Base-by-base conservation (phyloP, 2,329 filamentous ascomycete species). In the Fusarium pininemorale region DNA sequence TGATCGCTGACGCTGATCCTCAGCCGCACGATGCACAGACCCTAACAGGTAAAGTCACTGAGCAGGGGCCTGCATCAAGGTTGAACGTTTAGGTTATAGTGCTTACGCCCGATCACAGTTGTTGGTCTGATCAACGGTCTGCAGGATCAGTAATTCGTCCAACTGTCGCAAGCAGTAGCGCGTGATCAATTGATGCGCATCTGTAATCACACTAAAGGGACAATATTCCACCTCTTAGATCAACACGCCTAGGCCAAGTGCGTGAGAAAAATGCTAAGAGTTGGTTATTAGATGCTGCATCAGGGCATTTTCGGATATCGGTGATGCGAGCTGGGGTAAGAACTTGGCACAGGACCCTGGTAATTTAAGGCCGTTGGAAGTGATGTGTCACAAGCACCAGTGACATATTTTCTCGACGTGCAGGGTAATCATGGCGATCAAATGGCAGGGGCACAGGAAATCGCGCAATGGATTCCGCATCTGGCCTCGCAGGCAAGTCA, bases 11-110 rank as follows among this genome's bases (percentile, higher is more conserved):
- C 22, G n/a, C 39, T 44, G 63, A 42, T 32, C 38, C 63, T 68
- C 63, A 68, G 66, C 66, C 66, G 66, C 66, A 68, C 66, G 24
- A 35, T 22, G 57, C 47, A 54, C 18, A 2, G 22, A 22, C 47
- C 47, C n/a, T 16, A 62, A 42, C 11, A 28, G 47, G 66, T 9
- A 55, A 62, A 62, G 66, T 41, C 35, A 9, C 28, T 11, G 20
- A 30, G 11, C 65, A 68, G 57, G 63, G 47, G 26, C 45, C 8
- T 12, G 5, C 13, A 8, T 16, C 28, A 47, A 41, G 11, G 22
- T 18, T 42, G 41, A 26, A 42, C 28, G 15, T 58, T 42, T 39
- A 7, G 14, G 22, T 22, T 24, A 44, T 47, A 44, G 53, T 44
- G 60, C 53, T 50, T 28, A 54, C 47, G 66, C 63, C 55, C 41